phyloP scores from a whole-genome alignment of 1,139 yeast species.

The Protomyces lactucae-debilis region DNA sequence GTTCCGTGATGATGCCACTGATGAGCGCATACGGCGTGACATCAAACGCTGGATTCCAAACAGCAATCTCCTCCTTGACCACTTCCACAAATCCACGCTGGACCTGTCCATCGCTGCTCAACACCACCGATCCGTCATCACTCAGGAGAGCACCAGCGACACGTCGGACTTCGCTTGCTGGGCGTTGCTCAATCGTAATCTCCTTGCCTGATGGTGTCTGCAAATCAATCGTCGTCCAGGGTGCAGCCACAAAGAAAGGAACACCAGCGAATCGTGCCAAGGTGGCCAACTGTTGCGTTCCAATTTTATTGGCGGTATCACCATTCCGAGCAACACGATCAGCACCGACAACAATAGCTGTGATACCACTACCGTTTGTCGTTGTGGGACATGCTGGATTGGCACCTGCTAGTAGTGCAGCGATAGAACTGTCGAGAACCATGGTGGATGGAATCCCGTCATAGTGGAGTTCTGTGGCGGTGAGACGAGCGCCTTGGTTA shows the following conservation, averaged over 20 bases:
- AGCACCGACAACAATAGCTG: constrained; percentile 95
- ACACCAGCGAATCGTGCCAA: constrained; percentile 54
- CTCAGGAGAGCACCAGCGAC: constrained; percentile 57
- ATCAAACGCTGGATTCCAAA: constrained; percentile 97
- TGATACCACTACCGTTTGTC: constrained; percentile 49
- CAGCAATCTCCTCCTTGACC: constrained; percentile 72
- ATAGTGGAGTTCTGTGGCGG: constrained; percentile 82
- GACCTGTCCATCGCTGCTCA: constrained; percentile 36
- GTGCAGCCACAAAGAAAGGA: constrained; percentile 90
- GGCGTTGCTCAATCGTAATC: constrained; percentile 83
- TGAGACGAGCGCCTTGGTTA: constrained; percentile 90
- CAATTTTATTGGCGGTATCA: constrained; percentile 94
- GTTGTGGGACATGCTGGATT: constrained; percentile 3
- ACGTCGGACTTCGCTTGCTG: constrained; percentile 68
- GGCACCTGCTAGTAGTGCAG: constrained; percentile 54
- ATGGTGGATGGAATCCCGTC: constrained; percentile 84
- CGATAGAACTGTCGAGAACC: constrained; percentile 87
- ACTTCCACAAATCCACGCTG: constrained; percentile 55
- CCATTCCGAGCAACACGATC: constrained; percentile 90
- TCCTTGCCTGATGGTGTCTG: constrained; percentile 61
- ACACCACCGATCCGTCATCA: constrained; percentile 35
- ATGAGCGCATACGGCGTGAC: constrained; percentile 79
- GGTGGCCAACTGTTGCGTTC: constrained; percentile 85
- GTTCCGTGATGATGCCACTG: constrained; percentile 85
- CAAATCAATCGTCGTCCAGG: constrained; percentile 80